Base-by-base conservation (phyloP, 306 rosid species). In the Ochetophila trinervis region DNA sequence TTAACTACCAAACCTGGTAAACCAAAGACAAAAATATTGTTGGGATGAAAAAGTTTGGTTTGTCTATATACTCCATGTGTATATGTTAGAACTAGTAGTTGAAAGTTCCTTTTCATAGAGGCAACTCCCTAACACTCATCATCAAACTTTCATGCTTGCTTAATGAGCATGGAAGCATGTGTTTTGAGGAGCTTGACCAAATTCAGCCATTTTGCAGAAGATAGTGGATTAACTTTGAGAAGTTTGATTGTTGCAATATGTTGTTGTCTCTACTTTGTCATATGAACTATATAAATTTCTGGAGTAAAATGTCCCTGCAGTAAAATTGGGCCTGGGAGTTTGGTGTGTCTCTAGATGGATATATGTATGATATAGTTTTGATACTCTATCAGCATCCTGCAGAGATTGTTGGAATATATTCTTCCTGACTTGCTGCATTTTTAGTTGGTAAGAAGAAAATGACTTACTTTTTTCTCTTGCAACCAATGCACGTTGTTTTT, bases 341-440 rank as follows among this genome's bases (percentile, higher is more conserved):
- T 88, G 90, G 77, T 87, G 81, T 74, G 68, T 84, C 80, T 78
- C 80, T 93, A 81, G 79, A 84, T 93, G 87, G 74, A 74, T 81
- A 61, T 74, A 76, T 86, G 81, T 74, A 47, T 84, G 85, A 76
- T 70, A 76, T 88, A 84, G 82, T 87, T 76, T 78, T 86, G 88
- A 84, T 94, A 88, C 89, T 84, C 87, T 86, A 79, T 90, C 99
- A 75, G 85, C 97, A 78, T 86, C 85, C 86, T 84, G 86, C 97
- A 76, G 91, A 84, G 88, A 80, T 81, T 90, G 95, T 87, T 90
- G 96, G 95, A 91, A 78, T 68, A 63, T 88, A 83, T 84, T 83
- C 99, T 86, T 81, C 99, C 95, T 90, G 96, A 86, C 87, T 86
- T 83, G 96, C 99, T 84, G 97, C 97, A 76, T 78, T 88, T 86